Evolutionary conservation across 1,284 basidiomycete genomes (phyloP).

Genomic region (Ceratobasidium sp.): DNA sequence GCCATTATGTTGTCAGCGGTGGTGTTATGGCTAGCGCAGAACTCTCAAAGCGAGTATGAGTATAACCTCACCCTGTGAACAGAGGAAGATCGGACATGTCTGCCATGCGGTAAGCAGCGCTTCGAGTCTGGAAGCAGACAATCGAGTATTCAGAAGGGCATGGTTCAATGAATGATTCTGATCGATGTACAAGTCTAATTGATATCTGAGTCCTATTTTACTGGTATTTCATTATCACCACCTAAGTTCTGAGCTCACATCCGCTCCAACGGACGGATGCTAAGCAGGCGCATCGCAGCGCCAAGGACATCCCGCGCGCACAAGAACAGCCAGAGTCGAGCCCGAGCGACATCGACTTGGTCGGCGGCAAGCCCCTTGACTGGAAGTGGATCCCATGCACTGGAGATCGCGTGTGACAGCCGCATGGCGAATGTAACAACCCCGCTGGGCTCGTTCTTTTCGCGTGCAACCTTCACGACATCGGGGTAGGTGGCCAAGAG

Average conservation of each 20-base stretch:
- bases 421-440: slow-evolving; percentile 83
- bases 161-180: background rate
- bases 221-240: slow-evolving; percentile 7
- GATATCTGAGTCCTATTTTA: slow-evolving; percentile 4
- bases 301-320: slow-evolving; percentile 88
- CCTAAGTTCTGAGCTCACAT: slow-evolving; percentile 65
- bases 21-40: slow-evolving; percentile 88
- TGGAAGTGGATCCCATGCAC: slow-evolving; percentile 86
- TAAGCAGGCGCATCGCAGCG: slow-evolving; percentile 86
- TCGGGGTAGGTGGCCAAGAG: slow-evolving; percentile 91
- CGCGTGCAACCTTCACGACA: slow-evolving; percentile 83
- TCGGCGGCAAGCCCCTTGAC: slow-evolving; percentile 77
- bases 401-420: slow-evolving; percentile 81
- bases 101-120: slow-evolving; percentile 9
- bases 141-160: slow-evolving; percentile 6
- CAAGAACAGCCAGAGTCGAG: slow-evolving; percentile 91
- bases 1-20: slow-evolving; percentile 90
- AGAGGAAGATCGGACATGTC: background rate
- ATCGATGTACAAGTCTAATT: slow-evolving; percentile 25
- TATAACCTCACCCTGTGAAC: slow-evolving; percentile 78
- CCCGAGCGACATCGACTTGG: slow-evolving; percentile 77
- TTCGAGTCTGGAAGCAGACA: background rate
- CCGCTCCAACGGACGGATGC: slow-evolving; percentile 86
- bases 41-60: slow-evolving; percentile 80
- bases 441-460: slow-evolving; percentile 88